Percentiles rank a stretch among this genome's conserved stretches.
Evolutionary conservation across 768 basidiomycete species (phyloP).

Genomic region (Mycena sanguinolenta): DNA sequence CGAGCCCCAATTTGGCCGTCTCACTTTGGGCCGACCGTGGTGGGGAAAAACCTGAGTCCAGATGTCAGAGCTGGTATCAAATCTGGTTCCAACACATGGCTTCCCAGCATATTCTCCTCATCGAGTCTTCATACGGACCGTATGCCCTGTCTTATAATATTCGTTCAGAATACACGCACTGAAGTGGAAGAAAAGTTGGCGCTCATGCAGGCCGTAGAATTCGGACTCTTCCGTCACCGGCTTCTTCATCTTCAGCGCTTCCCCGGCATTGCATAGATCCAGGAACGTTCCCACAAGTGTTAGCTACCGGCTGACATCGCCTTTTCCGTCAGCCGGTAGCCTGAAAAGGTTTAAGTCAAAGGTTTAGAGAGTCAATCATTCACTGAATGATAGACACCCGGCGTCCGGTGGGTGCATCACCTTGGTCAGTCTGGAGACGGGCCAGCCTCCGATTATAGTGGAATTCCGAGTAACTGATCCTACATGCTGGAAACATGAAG

Average conservation of each 20-base stretch:
- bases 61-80: too few species aligned
- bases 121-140: too few species aligned
- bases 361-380: conserved; percentile 8
- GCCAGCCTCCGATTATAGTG: conserved; percentile 4
- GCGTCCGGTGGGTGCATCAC: conserved; percentile 8
- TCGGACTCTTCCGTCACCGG: conserved; percentile 3
- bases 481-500: not conserved
- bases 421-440: conserved; percentile 4
- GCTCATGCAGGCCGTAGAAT: conserved; percentile 6
- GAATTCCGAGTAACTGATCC: conserved; percentile 1
- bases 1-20: too few species aligned
- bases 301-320: not conserved
- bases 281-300: not conserved
- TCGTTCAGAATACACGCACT: too few species aligned
- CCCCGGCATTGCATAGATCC: not conserved
- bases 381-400: conserved; percentile 1
- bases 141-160: too few species aligned
- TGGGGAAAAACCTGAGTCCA: too few species aligned
- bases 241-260: not conserved
- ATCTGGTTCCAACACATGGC: too few species aligned
- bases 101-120: too few species aligned
- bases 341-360: conserved; percentile 23
- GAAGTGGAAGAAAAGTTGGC: not conserved
- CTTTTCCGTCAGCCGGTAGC: not conserved
- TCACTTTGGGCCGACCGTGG: too few species aligned